Conservation (phyloP, 495 filamentous ascomycete genomes). For the Xylaria longipes region DNA sequence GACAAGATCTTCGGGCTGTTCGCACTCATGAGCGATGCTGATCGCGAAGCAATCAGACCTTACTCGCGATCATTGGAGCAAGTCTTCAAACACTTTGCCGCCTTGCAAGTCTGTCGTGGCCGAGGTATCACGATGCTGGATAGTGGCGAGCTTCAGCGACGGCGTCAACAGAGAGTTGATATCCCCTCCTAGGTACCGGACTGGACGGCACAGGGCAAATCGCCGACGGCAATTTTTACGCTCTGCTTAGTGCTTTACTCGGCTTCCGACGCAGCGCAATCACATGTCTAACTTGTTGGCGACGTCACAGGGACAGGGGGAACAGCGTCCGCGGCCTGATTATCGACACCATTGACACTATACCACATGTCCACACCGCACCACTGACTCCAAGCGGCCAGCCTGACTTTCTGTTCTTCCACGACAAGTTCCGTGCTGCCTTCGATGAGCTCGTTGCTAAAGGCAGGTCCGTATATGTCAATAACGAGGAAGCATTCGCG, state of each 20-base stretch:
- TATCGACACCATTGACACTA: not conserved
- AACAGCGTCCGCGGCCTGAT: not conserved
- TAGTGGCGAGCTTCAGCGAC: not conserved
- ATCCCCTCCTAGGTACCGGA: too few relatives aligned
- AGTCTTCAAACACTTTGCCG: not conserved
- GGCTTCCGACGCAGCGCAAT: too few relatives aligned
- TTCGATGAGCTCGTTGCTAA: not conserved
- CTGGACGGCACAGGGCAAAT: too few relatives aligned
- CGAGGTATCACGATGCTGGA: not conserved
- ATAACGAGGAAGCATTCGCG: not conserved
- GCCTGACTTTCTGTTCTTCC: not conserved
- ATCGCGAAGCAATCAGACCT: not conserved
- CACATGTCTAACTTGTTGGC: not conserved
- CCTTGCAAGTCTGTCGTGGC: not conserved
- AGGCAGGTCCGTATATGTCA: not conserved
- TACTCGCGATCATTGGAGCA: not conserved
- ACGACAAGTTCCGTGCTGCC: not conserved
- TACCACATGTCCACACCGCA: not conserved
- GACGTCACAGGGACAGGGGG: not conserved
- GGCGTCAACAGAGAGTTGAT: not conserved
- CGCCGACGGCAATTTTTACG: not conserved
- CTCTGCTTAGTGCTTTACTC: too few relatives aligned
- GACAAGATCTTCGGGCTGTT: not conserved
- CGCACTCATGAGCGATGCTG: not conserved
- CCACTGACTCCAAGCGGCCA: not conserved